Evolutionary conservation across 148 eudicot genomes (phyloP).

Genomic region (Rhododendron ferrugineum): DNA sequence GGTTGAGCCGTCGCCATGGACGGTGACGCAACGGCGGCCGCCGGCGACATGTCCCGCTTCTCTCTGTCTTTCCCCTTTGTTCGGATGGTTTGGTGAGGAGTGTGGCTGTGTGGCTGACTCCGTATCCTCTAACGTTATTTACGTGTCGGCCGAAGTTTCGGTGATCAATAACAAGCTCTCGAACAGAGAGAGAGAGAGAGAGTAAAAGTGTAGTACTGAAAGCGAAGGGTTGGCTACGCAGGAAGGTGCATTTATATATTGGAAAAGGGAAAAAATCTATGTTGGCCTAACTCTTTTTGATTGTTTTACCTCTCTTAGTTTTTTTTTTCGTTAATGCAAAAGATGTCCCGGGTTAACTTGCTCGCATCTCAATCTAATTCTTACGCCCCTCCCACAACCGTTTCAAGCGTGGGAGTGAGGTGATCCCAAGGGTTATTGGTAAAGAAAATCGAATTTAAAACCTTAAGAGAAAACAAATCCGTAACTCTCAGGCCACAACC

Average conservation of each 20-base stretch:
- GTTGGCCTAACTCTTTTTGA: background rate
- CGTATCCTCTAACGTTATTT: conserved; percentile 1
- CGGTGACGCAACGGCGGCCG: conserved; percentile 37
- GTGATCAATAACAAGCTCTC: background rate
- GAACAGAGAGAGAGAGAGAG: conserved; percentile 9
- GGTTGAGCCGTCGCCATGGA: conserved; percentile 18
- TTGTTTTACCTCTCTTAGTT: background rate
- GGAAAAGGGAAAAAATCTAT: background rate
- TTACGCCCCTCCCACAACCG: too few species aligned
- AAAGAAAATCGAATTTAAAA: too few species aligned
- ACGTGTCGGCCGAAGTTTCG: conserved; percentile 1
- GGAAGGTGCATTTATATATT: background rate
- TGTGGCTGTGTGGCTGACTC: conserved; percentile 50
- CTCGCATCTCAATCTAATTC: too few species aligned
- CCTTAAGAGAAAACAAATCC: too few species aligned
- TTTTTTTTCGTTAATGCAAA: too few species aligned
- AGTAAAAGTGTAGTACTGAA: conserved; percentile 11
- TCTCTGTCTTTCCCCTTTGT: background rate
- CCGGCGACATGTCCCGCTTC: conserved; percentile 51
- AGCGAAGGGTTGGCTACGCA: background rate
- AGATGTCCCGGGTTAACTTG: too few species aligned
- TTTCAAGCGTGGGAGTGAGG: too few species aligned
- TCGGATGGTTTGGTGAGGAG: conserved; percentile 16
- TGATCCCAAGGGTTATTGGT: too few species aligned
- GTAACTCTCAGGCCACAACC: too few species aligned